phyloP scores from a whole-genome alignment of 2,329 filamentous ascomycete genomes.

The Lachnellula occidentalis region DNA sequence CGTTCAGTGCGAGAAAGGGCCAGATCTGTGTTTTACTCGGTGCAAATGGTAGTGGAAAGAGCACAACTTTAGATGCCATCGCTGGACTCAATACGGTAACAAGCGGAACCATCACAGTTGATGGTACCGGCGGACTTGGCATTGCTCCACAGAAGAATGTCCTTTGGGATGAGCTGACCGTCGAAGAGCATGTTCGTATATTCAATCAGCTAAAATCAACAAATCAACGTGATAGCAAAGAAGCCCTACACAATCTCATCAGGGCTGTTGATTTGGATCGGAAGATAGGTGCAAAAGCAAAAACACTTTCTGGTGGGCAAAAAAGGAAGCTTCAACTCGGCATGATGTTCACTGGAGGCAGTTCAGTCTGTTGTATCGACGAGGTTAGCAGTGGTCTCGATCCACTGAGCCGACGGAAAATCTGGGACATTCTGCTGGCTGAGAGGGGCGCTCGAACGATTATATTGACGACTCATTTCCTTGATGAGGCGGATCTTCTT shows the following conservation, averaged over 20 bases:
- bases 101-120: slow-evolving; percentile 69
- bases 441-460: slow-evolving; percentile 79
- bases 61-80: slow-evolving; percentile 82
- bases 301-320: slow-evolving; percentile 82
- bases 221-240: slow-evolving; percentile 46
- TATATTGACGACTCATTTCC: slow-evolving; percentile 85
- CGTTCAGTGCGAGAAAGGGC: slow-evolving; percentile 65
- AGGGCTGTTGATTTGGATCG: slow-evolving; percentile 65
- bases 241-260: slow-evolving; percentile 59
- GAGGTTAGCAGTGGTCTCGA: slow-evolving; percentile 88
- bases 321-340: slow-evolving; percentile 89
- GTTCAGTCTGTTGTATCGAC: slow-evolving; percentile 82
- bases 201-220: slow-evolving; percentile 78
- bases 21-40: slow-evolving; percentile 84
- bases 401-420: slow-evolving; percentile 77
- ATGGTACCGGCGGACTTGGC: slow-evolving; percentile 73
- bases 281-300: slow-evolving; percentile 67
- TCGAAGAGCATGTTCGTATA: slow-evolving; percentile 76
- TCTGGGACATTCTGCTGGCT: slow-evolving; percentile 88
- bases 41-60: slow-evolving; percentile 87
- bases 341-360: slow-evolving; percentile 92
- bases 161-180: slow-evolving; percentile 82
- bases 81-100: slow-evolving; percentile 76
- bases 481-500: slow-evolving; percentile 87
- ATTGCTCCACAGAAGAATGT: slow-evolving; percentile 93